phyloP scores from a whole-genome alignment of 2,329 filamentous ascomycete genomes.

The Xylariaceae sp. region DNA sequence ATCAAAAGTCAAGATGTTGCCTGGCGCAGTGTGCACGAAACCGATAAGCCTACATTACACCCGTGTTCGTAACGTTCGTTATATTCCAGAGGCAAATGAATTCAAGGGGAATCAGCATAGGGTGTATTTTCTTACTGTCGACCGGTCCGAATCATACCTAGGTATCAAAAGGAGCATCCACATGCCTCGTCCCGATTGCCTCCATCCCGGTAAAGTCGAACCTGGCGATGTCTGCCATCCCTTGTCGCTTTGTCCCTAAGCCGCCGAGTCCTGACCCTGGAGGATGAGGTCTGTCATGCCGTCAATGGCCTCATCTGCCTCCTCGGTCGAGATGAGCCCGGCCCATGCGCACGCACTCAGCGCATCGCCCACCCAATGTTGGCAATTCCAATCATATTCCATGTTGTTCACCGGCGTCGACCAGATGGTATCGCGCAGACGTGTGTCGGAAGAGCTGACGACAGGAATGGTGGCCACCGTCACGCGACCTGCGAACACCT shows the following conservation, averaged over 20 bases:
- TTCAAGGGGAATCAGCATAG: too few species aligned
- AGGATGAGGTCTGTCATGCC: conserved; percentile 4
- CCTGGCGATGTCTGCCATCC: neutral
- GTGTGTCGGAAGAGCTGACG: neutral
- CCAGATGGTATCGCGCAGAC: conserved; percentile 5
- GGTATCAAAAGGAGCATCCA: too few species aligned
- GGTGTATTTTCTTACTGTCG: too few species aligned
- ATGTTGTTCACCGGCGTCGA: neutral
- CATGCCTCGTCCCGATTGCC: too few species aligned
- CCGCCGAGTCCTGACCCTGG: neutral
- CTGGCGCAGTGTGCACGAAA: too few species aligned
- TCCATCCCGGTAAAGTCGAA: neutral
- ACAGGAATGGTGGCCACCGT: conserved; percentile 1
- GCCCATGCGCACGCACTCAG: neutral
- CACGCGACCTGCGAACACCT: neutral
- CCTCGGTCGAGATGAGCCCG: neutral
- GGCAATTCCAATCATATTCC: conserved; percentile 2
- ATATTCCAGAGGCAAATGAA: too few species aligned
- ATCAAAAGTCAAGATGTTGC: too few species aligned
- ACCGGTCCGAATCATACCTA: too few species aligned
- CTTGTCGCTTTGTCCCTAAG: neutral
- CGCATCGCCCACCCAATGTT: conserved; percentile 6
- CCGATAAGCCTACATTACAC: too few species aligned
- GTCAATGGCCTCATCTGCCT: conserved; percentile 4
- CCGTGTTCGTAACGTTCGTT: too few species aligned